Conservation (phyloP, 352 stramenopile genomes). For the Lagenidium giganteum region DNA sequence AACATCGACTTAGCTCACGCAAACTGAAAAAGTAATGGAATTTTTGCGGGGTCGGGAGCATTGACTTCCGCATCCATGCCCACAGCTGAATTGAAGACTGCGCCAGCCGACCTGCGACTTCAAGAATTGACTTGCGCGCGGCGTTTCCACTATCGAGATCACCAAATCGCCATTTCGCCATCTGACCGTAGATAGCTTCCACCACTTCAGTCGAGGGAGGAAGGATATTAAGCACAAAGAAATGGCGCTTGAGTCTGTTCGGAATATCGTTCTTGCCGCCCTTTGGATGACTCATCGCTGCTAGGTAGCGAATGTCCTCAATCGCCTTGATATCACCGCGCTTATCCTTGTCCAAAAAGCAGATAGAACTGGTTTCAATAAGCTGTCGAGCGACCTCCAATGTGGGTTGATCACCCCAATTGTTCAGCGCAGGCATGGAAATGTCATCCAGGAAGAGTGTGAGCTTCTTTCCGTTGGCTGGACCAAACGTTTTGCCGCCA, state of each 20-base stretch:
- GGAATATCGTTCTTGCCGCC: constrained; percentile 83
- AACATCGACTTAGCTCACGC: constrained; percentile 64
- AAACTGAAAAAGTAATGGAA: constrained; percentile 85
- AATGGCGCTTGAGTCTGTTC: constrained; percentile 87
- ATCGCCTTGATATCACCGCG: constrained; percentile 73
- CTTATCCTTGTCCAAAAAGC: constrained; percentile 84
- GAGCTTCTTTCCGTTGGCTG: constrained; percentile 61
- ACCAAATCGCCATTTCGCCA: constrained; percentile 54
- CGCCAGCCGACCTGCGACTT: constrained; percentile 40
- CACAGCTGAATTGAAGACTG: constrained; percentile 57
- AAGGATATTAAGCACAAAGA: constrained; percentile 85
- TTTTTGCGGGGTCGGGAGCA: constrained; percentile 74
- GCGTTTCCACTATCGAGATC: constrained; percentile 15
- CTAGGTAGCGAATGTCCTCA: constrained; percentile 62
- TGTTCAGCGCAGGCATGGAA: constrained; percentile 57
- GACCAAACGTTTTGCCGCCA: constrained; percentile 75
- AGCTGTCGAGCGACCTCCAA: constrained; percentile 73
- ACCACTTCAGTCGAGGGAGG: constrained; percentile 70
- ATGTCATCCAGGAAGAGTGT: constrained; percentile 82
- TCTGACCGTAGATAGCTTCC: constrained; percentile 84
- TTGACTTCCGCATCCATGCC: constrained; percentile 54
- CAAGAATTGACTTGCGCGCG: constrained; percentile 36
- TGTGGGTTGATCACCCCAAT: constrained; percentile 73
- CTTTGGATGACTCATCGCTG: constrained; percentile 51
- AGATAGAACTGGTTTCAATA: constrained; percentile 58